phyloP scores from a whole-genome alignment of 2,329 filamentous ascomycete genomes.

The Venturia pyrina region DNA sequence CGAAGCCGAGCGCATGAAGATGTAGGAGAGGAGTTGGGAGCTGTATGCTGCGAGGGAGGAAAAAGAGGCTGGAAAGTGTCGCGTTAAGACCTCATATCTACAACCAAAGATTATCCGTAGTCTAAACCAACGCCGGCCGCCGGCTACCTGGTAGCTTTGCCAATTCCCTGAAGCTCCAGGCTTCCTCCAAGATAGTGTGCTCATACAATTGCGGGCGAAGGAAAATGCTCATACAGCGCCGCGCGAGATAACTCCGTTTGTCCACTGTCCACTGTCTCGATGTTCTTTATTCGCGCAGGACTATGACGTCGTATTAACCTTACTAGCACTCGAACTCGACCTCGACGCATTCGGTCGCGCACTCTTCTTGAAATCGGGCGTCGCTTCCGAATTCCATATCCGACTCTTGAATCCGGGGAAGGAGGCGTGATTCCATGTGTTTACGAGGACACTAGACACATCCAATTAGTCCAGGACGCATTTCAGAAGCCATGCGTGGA shows the following conservation, averaged over 20 bases:
- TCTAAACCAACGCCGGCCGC: too few species aligned
- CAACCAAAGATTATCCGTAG: too few species aligned
- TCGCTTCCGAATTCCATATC: constrained; percentile 21
- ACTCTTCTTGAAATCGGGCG: constrained; percentile 17
- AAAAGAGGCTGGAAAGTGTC: not conserved
- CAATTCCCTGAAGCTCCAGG: not conserved
- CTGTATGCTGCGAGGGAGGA: not conserved
- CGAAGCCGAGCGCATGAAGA: not conserved
- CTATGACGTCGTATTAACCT: not conserved
- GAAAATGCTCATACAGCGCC: not conserved
- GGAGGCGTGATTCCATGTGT: constrained; percentile 36
- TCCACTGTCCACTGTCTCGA: not conserved
- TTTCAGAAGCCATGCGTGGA: too few species aligned
- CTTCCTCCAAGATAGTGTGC: not conserved
- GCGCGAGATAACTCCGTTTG: not conserved
- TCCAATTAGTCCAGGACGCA: not conserved
- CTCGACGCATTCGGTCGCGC: not conserved
- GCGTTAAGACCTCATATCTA: too few species aligned
- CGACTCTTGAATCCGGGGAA: constrained; percentile 26
- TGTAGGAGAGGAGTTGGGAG: not conserved
- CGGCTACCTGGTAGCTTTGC: not conserved
- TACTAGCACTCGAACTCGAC: not conserved
- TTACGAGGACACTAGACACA: constrained; percentile 31
- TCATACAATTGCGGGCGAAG: not conserved
- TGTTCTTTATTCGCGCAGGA: not conserved